These are phyloP conservation scores for Arctium minus DNA, from an alignment of 129 eudicot species.

Conservation along the genomic window DNA sequence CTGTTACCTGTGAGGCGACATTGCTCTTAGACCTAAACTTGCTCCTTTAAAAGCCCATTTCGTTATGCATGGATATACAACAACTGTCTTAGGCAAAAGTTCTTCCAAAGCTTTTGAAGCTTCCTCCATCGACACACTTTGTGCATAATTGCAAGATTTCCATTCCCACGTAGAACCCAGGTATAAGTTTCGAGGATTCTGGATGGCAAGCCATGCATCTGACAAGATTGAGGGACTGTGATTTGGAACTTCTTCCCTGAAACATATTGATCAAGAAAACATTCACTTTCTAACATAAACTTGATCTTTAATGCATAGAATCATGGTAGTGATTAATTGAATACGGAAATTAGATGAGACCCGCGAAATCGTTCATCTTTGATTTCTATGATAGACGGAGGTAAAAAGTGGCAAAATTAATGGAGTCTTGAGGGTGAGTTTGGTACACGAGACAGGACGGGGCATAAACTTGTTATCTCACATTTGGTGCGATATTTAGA, in stretches of 20 bases:
- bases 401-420: neutral
- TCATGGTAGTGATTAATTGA: neutral
- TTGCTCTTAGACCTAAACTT: slow-evolving; percentile 76
- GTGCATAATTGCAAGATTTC: slow-evolving; percentile 66
- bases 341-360: neutral
- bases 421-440: neutral
- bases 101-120: slow-evolving; percentile 60
- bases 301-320: neutral
- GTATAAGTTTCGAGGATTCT: slow-evolving; percentile 55
- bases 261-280: slow-evolving; percentile 5
- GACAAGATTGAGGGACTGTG: slow-evolving; percentile 86
- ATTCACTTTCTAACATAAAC: neutral
- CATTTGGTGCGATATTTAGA: no score
- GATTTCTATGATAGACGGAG: neutral
- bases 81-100: slow-evolving; percentile 67
- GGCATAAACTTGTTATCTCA: neutral
- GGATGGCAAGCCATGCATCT: slow-evolving; percentile 94
- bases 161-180: slow-evolving; percentile 98
- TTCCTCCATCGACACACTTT: slow-evolving; percentile 50
- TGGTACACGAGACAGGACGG: neutral
- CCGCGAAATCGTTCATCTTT: neutral
- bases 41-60: slow-evolving; percentile 58
- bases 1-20: slow-evolving; percentile 80
- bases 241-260: slow-evolving; percentile 67
- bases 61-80: slow-evolving; percentile 56